Conservation (phyloP, 345 rosid genomes). For the Odontarrhena argentea region DNA sequence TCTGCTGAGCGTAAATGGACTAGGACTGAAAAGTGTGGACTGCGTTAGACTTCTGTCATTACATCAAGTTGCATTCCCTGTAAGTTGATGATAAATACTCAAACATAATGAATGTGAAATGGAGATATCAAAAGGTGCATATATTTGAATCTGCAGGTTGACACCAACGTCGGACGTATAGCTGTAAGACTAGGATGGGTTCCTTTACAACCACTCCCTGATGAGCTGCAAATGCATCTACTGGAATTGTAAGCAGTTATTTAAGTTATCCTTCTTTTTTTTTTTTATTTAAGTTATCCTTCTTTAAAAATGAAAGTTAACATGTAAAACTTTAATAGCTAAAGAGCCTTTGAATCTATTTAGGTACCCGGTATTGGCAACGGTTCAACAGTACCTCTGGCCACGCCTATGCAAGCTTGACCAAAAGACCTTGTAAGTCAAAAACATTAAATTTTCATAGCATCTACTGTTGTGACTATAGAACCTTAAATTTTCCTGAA, state of each 20-base stretch:
- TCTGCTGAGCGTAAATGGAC: slow-evolving; percentile 73
- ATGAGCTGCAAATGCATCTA: slow-evolving; percentile 87
- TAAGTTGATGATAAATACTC: slow-evolving; percentile 43
- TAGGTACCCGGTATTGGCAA: slow-evolving; percentile 81
- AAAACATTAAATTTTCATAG: not conserved
- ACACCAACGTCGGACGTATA: slow-evolving; percentile 93
- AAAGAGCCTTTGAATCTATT: not conserved
- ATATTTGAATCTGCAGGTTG: slow-evolving; percentile 53
- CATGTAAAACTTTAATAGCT: not conserved
- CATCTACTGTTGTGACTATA: slow-evolving; percentile 13
- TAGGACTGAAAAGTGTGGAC: slow-evolving; percentile 89
- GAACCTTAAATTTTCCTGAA: not conserved
- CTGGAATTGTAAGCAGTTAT: slow-evolving; percentile 67
- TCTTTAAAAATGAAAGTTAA: not conserved
- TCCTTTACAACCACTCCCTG: slow-evolving; percentile 88
- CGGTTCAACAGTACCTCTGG: slow-evolving; percentile 89
- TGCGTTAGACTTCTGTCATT: slow-evolving; percentile 90
- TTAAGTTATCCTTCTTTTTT: not conserved
- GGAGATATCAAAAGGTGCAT: not conserved
- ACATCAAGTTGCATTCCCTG: slow-evolving; percentile 91
- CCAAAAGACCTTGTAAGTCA: slow-evolving; percentile 73
- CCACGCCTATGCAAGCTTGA: slow-evolving; percentile 92
- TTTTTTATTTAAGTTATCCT: not conserved
- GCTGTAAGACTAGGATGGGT: slow-evolving; percentile 98
- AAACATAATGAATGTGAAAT: slow-evolving; percentile 11